phyloP scores from a whole-genome alignment of 768 basidiomycete species.

The Leccinum sublutescens region DNA sequence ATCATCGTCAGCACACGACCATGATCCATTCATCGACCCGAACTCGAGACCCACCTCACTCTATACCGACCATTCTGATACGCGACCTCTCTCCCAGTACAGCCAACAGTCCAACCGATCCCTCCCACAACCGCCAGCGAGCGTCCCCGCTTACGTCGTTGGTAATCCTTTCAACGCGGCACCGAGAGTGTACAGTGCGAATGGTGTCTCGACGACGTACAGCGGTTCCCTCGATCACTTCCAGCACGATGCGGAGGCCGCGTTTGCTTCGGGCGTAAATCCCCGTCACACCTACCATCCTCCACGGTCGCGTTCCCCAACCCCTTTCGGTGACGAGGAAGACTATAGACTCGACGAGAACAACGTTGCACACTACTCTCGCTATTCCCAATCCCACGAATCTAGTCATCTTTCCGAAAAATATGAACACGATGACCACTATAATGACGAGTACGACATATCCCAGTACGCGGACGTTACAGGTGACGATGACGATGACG shows the following conservation, averaged over 20 bases:
- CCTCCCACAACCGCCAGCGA: slow-evolving; percentile 25
- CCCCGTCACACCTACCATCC: slow-evolving; percentile 47
- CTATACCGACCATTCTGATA: slow-evolving; percentile 28
- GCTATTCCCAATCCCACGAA: slow-evolving; percentile 29
- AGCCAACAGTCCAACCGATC: slow-evolving; percentile 34
- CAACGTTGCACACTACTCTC: slow-evolving; percentile 56
- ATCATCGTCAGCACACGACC: slow-evolving; percentile 29
- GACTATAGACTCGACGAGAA: slow-evolving; percentile 61
- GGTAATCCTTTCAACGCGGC: slow-evolving; percentile 27
- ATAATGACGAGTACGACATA: slow-evolving; percentile 30
- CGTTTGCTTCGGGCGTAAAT: slow-evolving; percentile 63
- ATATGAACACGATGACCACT: slow-evolving; percentile 8
- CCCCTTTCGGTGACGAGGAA: slow-evolving; percentile 71
- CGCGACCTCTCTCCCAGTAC: slow-evolving; percentile 34
- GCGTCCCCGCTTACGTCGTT: slow-evolving; percentile 12
- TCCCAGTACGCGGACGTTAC: slow-evolving; percentile 30
- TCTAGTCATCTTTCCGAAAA: slow-evolving; percentile 27
- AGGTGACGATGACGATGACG: slow-evolving; percentile 19
- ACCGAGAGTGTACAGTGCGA: slow-evolving; percentile 4
- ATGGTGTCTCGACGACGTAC: slow-evolving; percentile 35
- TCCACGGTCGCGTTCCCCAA: slow-evolving; percentile 73
- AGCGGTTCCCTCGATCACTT: slow-evolving; percentile 52
- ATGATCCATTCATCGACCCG: slow-evolving; percentile 29
- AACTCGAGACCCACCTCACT: slow-evolving; percentile 29
- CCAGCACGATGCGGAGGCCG: slow-evolving; percentile 63